Percentiles rank a stretch among this genome's conserved stretches.
phyloP scores from a whole-genome alignment of 352 stramenopile genomes.

The Globisporangium emineosum region DNA sequence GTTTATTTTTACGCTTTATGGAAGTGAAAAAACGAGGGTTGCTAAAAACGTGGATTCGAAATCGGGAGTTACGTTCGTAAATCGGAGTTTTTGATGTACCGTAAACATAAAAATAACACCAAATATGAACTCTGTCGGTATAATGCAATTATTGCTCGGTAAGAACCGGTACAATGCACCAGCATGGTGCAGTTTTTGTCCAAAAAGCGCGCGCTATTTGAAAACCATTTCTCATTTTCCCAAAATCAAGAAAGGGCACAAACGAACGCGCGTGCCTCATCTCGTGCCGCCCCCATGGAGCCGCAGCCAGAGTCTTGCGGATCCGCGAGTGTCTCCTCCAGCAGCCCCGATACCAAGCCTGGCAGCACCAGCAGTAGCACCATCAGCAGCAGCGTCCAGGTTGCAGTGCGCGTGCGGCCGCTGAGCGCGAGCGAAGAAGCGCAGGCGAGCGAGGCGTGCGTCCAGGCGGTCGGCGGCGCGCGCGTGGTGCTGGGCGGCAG shows the following conservation, averaged over 20 bases:
- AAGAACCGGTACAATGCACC: no score
- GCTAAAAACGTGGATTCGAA: no score
- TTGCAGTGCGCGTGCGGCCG: constrained; percentile 51
- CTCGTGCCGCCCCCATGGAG: constrained; percentile 1
- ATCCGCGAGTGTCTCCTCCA: neutral
- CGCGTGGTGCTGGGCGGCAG: constrained; percentile 31
- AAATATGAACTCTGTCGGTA: no score
- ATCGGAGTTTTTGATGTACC: no score
- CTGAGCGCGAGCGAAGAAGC: constrained; percentile 37
- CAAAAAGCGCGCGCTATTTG: constrained; percentile 2
- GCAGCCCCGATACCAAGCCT: neutral
- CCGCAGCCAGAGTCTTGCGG: neutral
- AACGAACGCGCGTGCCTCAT: no score
- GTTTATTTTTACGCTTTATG: no score
- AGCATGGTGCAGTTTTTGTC: neutral
- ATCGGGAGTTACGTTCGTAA: no score
- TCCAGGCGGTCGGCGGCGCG: constrained; percentile 18
- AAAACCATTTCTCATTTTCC: neutral
- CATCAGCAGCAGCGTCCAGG: constrained; percentile 33
- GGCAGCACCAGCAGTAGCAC: neutral
- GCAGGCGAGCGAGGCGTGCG: constrained; percentile 38
- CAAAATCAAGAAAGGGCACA: neutral
- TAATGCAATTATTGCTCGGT: no score
- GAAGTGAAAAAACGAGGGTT: no score
- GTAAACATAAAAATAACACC: no score